Evolutionary conservation across 1,284 basidiomycete species (phyloP), one percentile per base, ranked within the genome.

Genomic region (Ganoderma lucidum): DNA sequence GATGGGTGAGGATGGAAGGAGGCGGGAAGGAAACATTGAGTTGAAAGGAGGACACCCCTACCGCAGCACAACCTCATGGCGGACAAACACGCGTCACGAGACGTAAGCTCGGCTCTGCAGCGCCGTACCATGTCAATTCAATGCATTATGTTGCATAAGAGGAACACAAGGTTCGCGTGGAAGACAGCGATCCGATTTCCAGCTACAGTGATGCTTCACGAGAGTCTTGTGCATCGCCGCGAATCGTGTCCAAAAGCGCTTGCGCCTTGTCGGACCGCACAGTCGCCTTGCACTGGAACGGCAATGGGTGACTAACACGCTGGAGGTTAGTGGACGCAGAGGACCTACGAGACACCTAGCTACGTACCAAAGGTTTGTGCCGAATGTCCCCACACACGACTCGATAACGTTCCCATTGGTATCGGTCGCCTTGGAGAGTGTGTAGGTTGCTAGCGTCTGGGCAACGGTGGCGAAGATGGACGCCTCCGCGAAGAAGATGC

Each of bases 221-320:
- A 4, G 32, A 35, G 28, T 23, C 41, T n/a, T 51, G 44, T 2
- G 5, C 15, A 10, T n/a, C n/a, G 8, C 64, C 61, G 32, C 17
- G 37, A 19, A 66, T 41, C 12, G 67, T 15, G 19, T 68, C 64
- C 15, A 76, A 61, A 37, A 76, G 58, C 6, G 73, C 71, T 32
- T 65, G 68, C 14, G 74, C 74, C 60, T 71, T 73, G 12, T 66
- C 67, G 10, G 75, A 78, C 51, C 79, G 70, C 12, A 78, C 77
- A 12, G 70, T 75, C 28, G 80, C 69, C 45, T 70, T 55, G 70
- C 78, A 80, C 60, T 75, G 70, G 75, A 81, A 81, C 0, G 79
- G 78, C 51, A 70, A 61, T 1, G 80, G 78, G 65, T 79, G 79
- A 65, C 80, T 70, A 39, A 28, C 17, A 35, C 4, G 35, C 17